Conservation (phyloP, 1,284 basidiomycete genomes). For the Pterula multifida region DNA sequence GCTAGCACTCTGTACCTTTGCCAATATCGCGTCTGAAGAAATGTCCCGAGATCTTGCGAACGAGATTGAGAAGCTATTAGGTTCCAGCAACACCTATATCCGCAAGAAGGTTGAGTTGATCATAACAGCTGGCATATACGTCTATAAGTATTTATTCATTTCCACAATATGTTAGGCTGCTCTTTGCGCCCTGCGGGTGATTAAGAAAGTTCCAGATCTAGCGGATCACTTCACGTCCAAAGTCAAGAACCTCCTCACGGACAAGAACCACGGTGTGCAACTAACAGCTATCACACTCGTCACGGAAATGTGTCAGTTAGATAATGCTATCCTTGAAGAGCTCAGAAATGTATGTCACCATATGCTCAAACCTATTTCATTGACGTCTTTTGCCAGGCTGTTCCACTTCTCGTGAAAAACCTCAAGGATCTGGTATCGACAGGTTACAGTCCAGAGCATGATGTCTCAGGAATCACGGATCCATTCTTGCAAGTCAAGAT, state of each 20-base stretch:
- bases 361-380: slow-evolving; percentile 5
- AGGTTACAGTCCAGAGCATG: slow-evolving; percentile 97
- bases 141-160: slow-evolving; percentile 6
- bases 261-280: slow-evolving; percentile 95
- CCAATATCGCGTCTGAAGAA: slow-evolving; percentile 97
- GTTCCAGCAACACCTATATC: slow-evolving; percentile 97
- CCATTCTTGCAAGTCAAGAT: slow-evolving; percentile 98
- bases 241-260: slow-evolving; percentile 84
- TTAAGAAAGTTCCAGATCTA: slow-evolving; percentile 95
- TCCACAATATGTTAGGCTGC: slow-evolving; percentile 66
- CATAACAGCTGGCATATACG: slow-evolving; percentile 6
- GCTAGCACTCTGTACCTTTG: slow-evolving; percentile 94
- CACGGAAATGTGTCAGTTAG: slow-evolving; percentile 86
- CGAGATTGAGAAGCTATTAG: slow-evolving; percentile 95
- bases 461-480: slow-evolving; percentile 98
- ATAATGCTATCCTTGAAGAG: slow-evolving; percentile 65
- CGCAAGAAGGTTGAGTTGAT: slow-evolving; percentile 96
- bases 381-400: slow-evolving; percentile 44
- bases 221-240: slow-evolving; percentile 87
- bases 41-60: slow-evolving; percentile 96
- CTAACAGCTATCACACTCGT: slow-evolving; percentile 91
- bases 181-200: slow-evolving; percentile 90
- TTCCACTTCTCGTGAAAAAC: slow-evolving; percentile 89
- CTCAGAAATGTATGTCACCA: slow-evolving; percentile 68
- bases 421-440: slow-evolving; percentile 94